These are phyloP conservation scores for Pythium rhizo-oryzae DNA, from an alignment of 352 stramenopile species.

Conservation along the genomic window DNA sequence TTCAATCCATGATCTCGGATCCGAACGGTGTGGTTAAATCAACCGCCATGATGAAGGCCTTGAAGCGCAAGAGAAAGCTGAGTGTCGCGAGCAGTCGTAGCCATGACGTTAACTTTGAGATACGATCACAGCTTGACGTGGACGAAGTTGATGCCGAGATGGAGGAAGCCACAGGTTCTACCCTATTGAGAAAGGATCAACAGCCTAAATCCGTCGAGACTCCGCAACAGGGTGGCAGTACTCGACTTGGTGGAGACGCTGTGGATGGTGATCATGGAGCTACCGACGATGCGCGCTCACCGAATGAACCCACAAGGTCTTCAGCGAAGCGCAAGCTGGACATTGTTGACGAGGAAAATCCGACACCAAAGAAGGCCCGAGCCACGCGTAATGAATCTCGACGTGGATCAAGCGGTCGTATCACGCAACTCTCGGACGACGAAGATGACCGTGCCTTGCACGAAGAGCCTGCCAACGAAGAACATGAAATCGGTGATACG, in stretches of 20 bases:
- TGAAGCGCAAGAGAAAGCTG: constrained; percentile 28
- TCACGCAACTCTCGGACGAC: constrained; percentile 31
- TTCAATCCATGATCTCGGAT: constrained; percentile 41
- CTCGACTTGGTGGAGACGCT: neutral
- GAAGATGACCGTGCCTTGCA: constrained; percentile 19
- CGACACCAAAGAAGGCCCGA: constrained; percentile 17
- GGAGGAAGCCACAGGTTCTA: neutral
- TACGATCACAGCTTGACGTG: constrained; percentile 14
- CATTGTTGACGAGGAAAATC: constrained; percentile 11
- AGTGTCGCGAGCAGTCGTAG: constrained; percentile 9
- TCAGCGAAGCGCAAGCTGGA: constrained; percentile 28
- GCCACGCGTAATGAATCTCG: constrained; percentile 2
- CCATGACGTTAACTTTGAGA: constrained; percentile 4
- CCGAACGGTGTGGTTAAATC: constrained; percentile 25
- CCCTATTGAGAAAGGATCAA: constrained; percentile 1
- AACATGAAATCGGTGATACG: neutral
- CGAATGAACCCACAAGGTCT: constrained; percentile 5
- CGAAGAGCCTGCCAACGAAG: neutral
- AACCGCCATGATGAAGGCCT: neutral
- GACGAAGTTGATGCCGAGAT: constrained; percentile 8
- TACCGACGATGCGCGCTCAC: neutral
- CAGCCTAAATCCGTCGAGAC: neutral
- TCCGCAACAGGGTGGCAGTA: neutral
- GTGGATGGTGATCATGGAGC: neutral
- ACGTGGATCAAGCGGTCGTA: constrained; percentile 20